A percentile compares a stretch with the other conserved stretches of the same genome.
These are phyloP conservation scores for Stemphylium beticola DNA, from an alignment of 2,329 filamentous ascomycete genomes.

Conservation along the genomic window DNA sequence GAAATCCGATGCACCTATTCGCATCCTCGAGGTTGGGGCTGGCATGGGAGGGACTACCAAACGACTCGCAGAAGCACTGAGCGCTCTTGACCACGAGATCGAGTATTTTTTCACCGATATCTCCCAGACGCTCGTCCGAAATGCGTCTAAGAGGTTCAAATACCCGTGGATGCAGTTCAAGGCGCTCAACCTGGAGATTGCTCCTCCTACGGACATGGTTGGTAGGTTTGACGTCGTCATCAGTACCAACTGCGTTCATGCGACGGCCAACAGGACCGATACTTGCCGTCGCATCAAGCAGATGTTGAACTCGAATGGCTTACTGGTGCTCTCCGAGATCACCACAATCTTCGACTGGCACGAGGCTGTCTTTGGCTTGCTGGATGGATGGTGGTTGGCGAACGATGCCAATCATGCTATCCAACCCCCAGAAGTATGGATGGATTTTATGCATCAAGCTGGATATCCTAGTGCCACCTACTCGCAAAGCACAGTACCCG, in stretches of 20 bases:
- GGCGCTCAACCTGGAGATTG: slow-evolving; percentile 35
- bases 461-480: slow-evolving; percentile 11
- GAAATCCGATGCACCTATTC: slow-evolving; percentile 15
- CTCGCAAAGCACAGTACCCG: slow-evolving; percentile 3
- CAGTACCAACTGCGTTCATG: slow-evolving; percentile 32
- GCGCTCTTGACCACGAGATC: slow-evolving; percentile 16
- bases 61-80: slow-evolving; percentile 15
- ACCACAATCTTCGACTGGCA: slow-evolving; percentile 23
- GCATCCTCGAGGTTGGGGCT: slow-evolving; percentile 49
- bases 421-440: slow-evolving; percentile 11
- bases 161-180: slow-evolving; percentile 43
- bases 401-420: slow-evolving; percentile 15
- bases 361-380: slow-evolving; percentile 26
- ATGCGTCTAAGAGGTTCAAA: slow-evolving; percentile 37
- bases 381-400: slow-evolving; percentile 36
- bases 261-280: slow-evolving; percentile 16
- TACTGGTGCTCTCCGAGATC: slow-evolving; percentile 22
- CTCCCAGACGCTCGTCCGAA: slow-evolving; percentile 46
- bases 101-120: slow-evolving; percentile 53
- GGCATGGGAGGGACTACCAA: slow-evolving; percentile 50
- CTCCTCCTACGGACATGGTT: background rate
- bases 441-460: slow-evolving; percentile 11
- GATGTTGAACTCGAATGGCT: slow-evolving; percentile 16
- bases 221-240: slow-evolving; percentile 19
- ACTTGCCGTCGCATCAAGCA: slow-evolving; percentile 12